Base-by-base conservation (phyloP, 176 grass and related monocot species). In the Olyra latifolia region DNA sequence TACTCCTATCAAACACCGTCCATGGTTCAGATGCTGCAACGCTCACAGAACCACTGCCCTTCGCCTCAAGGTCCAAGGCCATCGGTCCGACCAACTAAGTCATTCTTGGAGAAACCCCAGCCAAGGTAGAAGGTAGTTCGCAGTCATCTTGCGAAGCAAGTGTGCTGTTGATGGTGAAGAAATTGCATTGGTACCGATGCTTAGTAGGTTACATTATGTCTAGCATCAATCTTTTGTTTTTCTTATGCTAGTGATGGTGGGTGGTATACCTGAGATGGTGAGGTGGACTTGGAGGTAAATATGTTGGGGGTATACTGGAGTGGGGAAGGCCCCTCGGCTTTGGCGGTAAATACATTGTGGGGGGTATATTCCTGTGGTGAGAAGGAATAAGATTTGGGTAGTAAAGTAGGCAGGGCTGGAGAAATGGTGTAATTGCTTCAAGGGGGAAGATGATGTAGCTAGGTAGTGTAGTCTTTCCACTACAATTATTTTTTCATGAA, bases 1-100 rank as follows among this genome's bases (percentile, higher is more conserved):
- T 85, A 87, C 75, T 88, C 90, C 9, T 99, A 95, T 62, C 92
- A 95, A 74, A 99, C 96, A 56, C 96, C 92, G 49, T 93, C 88
- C 59, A 99, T 99, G 96, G 88, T 78, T 25, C 88, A 93, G 48
- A 99, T 99, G 96, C 32, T 99, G 66, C 90, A 93, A 69, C 90
- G 67, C 44, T 99, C 96, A 4, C 96, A 93, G 78, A 95, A 91
- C 49, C 62, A 77, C 13, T 68, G 69, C 57, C 72, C 71, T 43
- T 85, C 82, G 20, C 78, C 89, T 56, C 75, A 86, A 7, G 50
- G 84, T 6, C 70, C 83, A 71, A 66, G 73, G 28, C 68, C 82
- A 7, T 78, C 52, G 43, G 65, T 83, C 44, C 66, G 8, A 47
- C 85, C 73, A 43, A 67, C 76, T 55, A 84, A 70, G 75, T 78